These are phyloP conservation scores for Solanum hybrid DNA, from an alignment of 305 asterid genomes.

Conservation along the genomic window DNA sequence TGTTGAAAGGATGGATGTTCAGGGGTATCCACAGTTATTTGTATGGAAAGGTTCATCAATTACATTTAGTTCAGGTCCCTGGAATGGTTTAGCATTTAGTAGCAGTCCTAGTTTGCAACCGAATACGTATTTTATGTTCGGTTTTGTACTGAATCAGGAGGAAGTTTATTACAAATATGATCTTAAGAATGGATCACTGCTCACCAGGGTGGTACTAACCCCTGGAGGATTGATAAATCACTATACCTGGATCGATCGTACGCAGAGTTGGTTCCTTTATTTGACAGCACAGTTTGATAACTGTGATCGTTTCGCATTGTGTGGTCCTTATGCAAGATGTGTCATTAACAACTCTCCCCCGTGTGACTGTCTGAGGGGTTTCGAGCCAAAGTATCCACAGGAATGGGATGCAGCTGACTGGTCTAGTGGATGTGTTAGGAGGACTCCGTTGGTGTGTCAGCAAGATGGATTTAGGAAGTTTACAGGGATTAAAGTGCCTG, in stretches of 20 bases:
- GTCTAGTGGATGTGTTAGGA: conserved; percentile 15
- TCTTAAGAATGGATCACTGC: conserved; percentile 5
- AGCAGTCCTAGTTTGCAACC: not conserved
- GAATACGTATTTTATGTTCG: not conserved
- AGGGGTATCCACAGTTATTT: conserved; percentile 19
- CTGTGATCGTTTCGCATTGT: conserved; percentile 21
- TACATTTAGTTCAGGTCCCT: conserved; percentile 21
- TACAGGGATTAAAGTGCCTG: conserved; percentile 15
- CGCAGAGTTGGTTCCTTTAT: conserved; percentile 7
- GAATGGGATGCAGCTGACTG: conserved; percentile 3
- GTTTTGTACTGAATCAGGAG: not conserved
- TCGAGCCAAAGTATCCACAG: conserved; percentile 2
- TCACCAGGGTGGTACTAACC: conserved; percentile 9
- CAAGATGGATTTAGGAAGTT: conserved; percentile 8
- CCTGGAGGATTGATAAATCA: conserved; percentile 11
- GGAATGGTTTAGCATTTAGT: conserved; percentile 27
- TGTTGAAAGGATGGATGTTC: not conserved
- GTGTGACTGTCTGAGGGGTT: conserved; percentile 15
- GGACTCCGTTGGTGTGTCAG: conserved; percentile 1
- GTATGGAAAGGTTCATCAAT: conserved; percentile 1
- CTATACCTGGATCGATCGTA: conserved; percentile 5
- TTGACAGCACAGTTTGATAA: conserved; percentile 8
- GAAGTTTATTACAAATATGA: conserved; percentile 6
- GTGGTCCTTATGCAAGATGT: conserved; percentile 26
- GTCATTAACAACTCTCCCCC: conserved; percentile 16